These are phyloP conservation scores for Tanacetum coccineum DNA, from an alignment of 129 eudicot genomes.

Conservation along the genomic window DNA sequence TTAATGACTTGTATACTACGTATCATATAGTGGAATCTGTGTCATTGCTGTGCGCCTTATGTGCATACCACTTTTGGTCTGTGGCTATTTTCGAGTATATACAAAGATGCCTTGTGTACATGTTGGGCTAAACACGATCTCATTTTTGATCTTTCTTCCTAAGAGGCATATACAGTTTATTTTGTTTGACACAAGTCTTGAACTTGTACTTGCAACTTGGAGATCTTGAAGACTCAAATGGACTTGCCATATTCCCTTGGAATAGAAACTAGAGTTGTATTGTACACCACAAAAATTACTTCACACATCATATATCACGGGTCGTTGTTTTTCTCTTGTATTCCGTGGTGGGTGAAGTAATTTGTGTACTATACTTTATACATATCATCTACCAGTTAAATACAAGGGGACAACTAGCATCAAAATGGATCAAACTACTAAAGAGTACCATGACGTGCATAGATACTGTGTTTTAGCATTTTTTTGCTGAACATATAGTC, in stretches of 20 bases:
- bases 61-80: neutral
- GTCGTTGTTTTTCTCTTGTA: neutral
- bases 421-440: constrained; percentile 17
- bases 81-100: neutral
- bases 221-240: neutral
- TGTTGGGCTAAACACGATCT: too few relatives aligned
- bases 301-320: neutral
- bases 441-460: constrained; percentile 9
- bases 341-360: neutral
- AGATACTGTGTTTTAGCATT: constrained; percentile 8
- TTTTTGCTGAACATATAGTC: neutral
- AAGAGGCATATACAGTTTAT: neutral
- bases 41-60: neutral
- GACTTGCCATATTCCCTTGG: neutral
- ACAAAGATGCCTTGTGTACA: neutral
- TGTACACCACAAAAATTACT: neutral
- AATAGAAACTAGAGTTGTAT: neutral
- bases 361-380: neutral
- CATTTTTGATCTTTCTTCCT: neutral
- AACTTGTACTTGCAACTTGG: neutral
- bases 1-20: neutral
- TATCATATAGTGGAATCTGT: neutral
- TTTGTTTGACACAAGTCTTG: neutral
- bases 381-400: neutral
- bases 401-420: constrained; percentile 6